Evolutionary conservation across 129 eudicot species (phyloP).

Genomic region (Flaveria sonorensis): DNA sequence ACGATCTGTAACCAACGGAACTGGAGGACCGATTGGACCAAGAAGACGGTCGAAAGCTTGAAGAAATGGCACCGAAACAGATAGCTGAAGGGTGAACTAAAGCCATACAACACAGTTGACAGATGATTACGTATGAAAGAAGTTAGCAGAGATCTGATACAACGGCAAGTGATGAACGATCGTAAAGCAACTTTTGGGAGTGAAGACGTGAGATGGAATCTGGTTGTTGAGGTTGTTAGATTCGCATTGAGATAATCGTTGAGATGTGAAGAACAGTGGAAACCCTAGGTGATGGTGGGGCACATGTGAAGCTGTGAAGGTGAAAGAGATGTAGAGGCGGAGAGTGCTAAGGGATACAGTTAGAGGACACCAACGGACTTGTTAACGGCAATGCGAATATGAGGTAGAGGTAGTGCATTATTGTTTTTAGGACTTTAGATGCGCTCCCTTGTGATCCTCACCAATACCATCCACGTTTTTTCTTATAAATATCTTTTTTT

Average conservation of each 20-base stretch:
- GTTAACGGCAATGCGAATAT: slow-evolving; percentile 9
- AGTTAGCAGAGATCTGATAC: slow-evolving; percentile 12
- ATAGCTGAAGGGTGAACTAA: slow-evolving; percentile 37
- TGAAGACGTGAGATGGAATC: not conserved
- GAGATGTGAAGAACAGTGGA: slow-evolving; percentile 1
- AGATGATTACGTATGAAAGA: slow-evolving; percentile 7
- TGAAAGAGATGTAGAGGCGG: slow-evolving; percentile 21
- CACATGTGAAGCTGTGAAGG: not conserved
- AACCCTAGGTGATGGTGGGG: slow-evolving; percentile 26
- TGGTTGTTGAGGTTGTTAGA: not conserved
- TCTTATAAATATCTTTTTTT: too few relatives aligned
- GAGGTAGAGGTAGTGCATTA: not conserved
- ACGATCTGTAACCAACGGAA: slow-evolving; percentile 24
- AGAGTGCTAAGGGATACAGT: slow-evolving; percentile 27
- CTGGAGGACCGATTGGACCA: slow-evolving; percentile 32
- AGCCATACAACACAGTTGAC: slow-evolving; percentile 33
- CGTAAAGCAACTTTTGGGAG: not conserved
- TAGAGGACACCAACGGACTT: slow-evolving; percentile 26
- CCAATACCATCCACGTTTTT: not conserved
- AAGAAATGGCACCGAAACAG: slow-evolving; percentile 23
- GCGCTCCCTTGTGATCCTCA: not conserved
- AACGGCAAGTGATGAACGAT: not conserved
- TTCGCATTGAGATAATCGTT: slow-evolving; percentile 28
- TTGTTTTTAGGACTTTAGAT: not conserved
- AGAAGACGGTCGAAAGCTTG: slow-evolving; percentile 26